Base-by-base conservation (phyloP, 2,329 filamentous ascomycete species). In the Monosporascus cannonballus region DNA sequence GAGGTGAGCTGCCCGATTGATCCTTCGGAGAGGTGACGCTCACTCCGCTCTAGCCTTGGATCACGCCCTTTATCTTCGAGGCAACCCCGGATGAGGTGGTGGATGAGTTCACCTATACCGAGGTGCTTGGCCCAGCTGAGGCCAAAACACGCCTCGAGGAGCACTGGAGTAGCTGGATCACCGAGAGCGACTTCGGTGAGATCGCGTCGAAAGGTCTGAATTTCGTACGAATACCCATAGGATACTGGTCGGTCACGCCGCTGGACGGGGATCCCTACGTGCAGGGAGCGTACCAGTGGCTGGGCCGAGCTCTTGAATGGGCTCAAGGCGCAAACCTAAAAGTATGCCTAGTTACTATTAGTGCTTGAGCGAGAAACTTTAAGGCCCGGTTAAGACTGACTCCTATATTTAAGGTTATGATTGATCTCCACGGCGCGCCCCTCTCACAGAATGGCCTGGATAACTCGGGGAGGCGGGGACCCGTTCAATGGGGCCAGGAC, bases 61-160 rank as follows among this genome's bases (percentile, higher is more conserved):
- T 90, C 61, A 86, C 84, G 1, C 87, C 87, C 0, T 90, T 87
- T 0, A 74, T 88, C 45, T 90, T 90, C 68, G 73, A 78, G 38
- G 38, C 50, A 63, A 67, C 37, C 85, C 58, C 50, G 3, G 49
- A 52, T 8, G 64, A 61, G 37, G 56, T 77, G 45, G 65, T 78
- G 14, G 78, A 80, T 54, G 78, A 80, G 58, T 80, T 72, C 61
- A 80, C 77, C 0, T 66, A 80, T n/a, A 66, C 67, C 22, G 52
- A 80, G 57, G 71, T 73, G 47, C 69, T 83, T 6, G 79, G 78
- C 3, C 37, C 47, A 3, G 64, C 68, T 20, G 64, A 75, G 46
- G 69, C 69, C 2, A 74, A 76, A 4, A 67, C 68, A n/a, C 57
- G 64, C 6, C 69, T 81, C 5, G 68, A 73, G 55, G 67, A 70